Conservation (phyloP, 1,284 basidiomycete genomes). For the Pholiota adiposa region DNA sequence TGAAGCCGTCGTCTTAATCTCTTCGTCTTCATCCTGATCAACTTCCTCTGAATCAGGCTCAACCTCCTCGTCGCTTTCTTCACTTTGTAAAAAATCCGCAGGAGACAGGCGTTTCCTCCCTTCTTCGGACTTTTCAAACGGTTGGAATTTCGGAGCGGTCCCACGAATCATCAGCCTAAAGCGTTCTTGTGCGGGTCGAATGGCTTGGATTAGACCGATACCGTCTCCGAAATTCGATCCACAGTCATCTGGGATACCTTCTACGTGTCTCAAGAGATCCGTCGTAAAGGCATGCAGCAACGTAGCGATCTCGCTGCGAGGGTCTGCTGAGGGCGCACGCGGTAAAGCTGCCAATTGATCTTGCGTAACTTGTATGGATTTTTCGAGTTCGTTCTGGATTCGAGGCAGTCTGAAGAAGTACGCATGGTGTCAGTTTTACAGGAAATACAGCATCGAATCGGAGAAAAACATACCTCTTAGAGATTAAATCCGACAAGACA, state of each 20-base stretch:
- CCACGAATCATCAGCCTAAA: conserved; percentile 52
- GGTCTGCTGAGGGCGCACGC: conserved; percentile 53
- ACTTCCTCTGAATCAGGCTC: too few species aligned
- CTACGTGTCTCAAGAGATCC: conserved; percentile 48
- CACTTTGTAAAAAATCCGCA: conserved; percentile 32
- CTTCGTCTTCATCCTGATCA: too few species aligned
- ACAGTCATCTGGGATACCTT: conserved; percentile 50
- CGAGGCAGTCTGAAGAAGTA: conserved; percentile 61
- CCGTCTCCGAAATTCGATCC: conserved; percentile 29
- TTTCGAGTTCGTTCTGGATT: conserved; percentile 46
- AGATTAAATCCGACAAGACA: conserved; percentile 61
- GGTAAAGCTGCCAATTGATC: conserved; percentile 46
- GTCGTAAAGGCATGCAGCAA: conserved; percentile 49
- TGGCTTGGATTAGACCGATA: conserved; percentile 47
- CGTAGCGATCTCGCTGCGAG: conserved; percentile 55
- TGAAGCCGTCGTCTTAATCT: too few species aligned
- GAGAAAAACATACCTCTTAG: conserved; percentile 51
- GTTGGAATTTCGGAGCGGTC: conserved; percentile 60
- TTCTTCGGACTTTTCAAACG: conserved; percentile 37
- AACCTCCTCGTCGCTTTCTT: conserved; percentile 9
- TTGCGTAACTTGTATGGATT: conserved; percentile 44
- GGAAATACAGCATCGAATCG: too few species aligned
- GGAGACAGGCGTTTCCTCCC: conserved; percentile 19
- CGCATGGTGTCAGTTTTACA: too few species aligned
- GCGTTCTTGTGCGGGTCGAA: conserved; percentile 49